These are phyloP conservation scores for Trichoderma atrobrunneum DNA, from an alignment of 2,329 filamentous ascomycete genomes.

Conservation along the genomic window DNA sequence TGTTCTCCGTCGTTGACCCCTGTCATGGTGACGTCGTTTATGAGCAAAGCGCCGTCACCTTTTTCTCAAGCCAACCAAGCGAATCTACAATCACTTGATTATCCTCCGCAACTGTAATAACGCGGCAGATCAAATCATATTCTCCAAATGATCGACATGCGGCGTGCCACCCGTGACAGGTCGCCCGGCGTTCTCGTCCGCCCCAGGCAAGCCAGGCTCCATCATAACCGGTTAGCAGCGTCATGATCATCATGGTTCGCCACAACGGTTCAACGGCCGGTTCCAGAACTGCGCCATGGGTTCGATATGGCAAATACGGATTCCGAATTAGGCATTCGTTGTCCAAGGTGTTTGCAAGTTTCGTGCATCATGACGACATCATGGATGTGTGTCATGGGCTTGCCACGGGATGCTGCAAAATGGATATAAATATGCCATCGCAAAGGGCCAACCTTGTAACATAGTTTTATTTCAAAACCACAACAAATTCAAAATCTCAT, in stretches of 20 bases:
- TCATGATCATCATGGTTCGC: neutral
- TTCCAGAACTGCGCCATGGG: neutral
- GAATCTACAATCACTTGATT: neutral
- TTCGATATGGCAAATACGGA: neutral
- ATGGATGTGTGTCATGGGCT: neutral
- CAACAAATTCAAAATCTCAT: neutral
- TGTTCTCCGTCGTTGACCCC: neutral
- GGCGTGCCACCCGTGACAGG: neutral
- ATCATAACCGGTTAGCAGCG: neutral
- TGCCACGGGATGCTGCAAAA: neutral
- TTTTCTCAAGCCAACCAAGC: neutral
- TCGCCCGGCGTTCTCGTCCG: too few relatives aligned
- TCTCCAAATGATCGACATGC: neutral
- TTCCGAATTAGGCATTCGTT: neutral
- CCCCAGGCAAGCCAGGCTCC: neutral
- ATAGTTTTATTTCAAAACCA: neutral
- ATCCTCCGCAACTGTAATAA: neutral
- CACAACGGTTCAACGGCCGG: neutral
- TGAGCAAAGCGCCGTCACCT: neutral
- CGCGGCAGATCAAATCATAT: neutral
- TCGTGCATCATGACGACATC: neutral
- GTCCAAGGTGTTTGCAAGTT: neutral
- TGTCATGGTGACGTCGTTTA: constrained; percentile 14
- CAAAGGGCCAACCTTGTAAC: too few relatives aligned
- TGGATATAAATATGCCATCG: neutral